phyloP scores from a whole-genome alignment of 176 grass and related monocot genomes.

The bread wheat (Triticum aestivum) region DNA sequence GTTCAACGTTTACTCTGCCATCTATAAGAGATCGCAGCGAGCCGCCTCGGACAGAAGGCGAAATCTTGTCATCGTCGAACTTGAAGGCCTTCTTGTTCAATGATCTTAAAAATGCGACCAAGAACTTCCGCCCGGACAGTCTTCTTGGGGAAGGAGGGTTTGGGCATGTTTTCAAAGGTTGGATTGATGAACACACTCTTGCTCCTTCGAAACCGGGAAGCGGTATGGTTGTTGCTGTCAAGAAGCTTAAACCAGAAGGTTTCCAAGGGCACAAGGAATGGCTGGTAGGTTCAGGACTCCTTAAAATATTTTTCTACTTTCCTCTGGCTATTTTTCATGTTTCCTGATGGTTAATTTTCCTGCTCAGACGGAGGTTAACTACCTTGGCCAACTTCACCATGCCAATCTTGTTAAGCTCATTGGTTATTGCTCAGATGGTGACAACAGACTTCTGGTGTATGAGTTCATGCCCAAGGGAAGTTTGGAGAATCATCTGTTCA shows the following conservation, averaged over 20 bases:
- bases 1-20: slow-evolving; percentile 60
- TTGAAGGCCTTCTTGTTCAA: slow-evolving; percentile 72
- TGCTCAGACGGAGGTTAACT: slow-evolving; percentile 86
- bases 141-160: slow-evolving; percentile 95
- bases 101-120: slow-evolving; percentile 83
- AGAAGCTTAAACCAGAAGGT: slow-evolving; percentile 91
- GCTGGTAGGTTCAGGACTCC: slow-evolving; percentile 60
- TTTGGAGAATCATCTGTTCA: slow-evolving; percentile 95
- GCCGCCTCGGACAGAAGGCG: slow-evolving; percentile 63
- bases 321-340: not conserved
- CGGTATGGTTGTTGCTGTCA: slow-evolving; percentile 90
- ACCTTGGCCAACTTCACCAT: slow-evolving; percentile 90
- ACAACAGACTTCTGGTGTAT: slow-evolving; percentile 85
- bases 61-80: slow-evolving; percentile 81
- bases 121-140: slow-evolving; percentile 76
- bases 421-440: slow-evolving; percentile 83
- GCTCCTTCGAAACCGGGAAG: slow-evolving; percentile 60
- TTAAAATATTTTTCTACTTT: slow-evolving; percentile 27
- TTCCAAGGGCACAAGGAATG: slow-evolving; percentile 97
- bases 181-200: slow-evolving; percentile 80
- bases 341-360: slow-evolving; percentile 20
- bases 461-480: slow-evolving; percentile 92
- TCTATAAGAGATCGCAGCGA: slow-evolving; percentile 57
- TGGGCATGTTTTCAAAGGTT: slow-evolving; percentile 89
- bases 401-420: slow-evolving; percentile 89